Percentiles rank a stretch among this genome's conserved stretches.
Conservation (phyloP, 257 asterid species). For the Solanum bukasovii region DNA sequence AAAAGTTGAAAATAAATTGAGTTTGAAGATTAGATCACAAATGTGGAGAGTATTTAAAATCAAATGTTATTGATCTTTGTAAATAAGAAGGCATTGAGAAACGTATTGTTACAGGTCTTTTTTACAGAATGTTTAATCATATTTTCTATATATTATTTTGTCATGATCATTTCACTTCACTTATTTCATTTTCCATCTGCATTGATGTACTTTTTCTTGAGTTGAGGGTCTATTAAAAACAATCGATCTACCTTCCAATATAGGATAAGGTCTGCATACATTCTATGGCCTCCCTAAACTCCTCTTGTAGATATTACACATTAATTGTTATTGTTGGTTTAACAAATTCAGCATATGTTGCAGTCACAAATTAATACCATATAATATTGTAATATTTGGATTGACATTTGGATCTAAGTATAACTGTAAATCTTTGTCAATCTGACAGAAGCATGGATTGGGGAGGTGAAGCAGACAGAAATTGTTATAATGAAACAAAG, state of each 20-base stretch:
- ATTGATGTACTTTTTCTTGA: neutral
- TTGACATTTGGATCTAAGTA: neutral
- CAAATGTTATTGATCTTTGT: neutral
- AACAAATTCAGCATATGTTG: neutral
- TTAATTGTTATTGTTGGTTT: neutral
- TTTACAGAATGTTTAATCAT: neutral
- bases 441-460: conserved; percentile 17
- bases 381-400: neutral
- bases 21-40: neutral
- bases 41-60: neutral
- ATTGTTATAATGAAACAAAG: conserved; percentile 49
- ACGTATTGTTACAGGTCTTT: neutral
- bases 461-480: conserved; percentile 45
- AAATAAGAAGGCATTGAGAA: neutral
- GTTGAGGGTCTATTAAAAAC: neutral
- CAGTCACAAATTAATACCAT: neutral
- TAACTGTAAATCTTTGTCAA: neutral
- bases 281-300: neutral
- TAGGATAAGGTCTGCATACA: neutral
- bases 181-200: neutral
- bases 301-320: neutral
- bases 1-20: neutral
- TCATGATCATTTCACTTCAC: neutral
- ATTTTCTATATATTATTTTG: neutral
- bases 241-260: neutral